Evolutionary conservation across 768 basidiomycete species (phyloP), one percentile per base, ranked within the genome.

Genomic region (Suillus lakei): DNA sequence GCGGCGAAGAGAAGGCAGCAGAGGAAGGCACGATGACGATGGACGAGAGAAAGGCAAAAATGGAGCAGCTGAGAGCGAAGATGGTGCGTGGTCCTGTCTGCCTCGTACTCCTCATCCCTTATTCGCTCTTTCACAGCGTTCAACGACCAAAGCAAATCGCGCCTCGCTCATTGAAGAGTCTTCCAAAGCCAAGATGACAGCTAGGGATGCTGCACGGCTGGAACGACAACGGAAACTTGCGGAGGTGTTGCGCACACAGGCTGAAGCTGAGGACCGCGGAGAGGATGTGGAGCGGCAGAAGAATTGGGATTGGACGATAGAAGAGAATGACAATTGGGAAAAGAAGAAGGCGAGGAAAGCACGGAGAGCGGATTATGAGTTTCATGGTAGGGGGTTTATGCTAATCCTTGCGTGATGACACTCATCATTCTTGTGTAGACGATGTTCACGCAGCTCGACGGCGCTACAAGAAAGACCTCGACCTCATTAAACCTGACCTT

Each of bases 271-370:
- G 76, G 96, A 95, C 61, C 83, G 86, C 0, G 97, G 96, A n/a
- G 94, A 95, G 75, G 96, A 98, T 74, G 82, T 94, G 7, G 94
- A 97, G 75, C 80, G 96, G 67, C 86, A 87, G 73, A 95, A 93
- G 85, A 95, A 95, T 72, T 98, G 95, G 95, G 93, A 95, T 71
- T 96, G 92, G 82, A 92, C 92, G 32, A 88, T 98, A 64, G 95
- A 98, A 79, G 95, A 98, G 78, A 97, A 96, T 73, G 95, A 99
- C 67, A 84, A 88, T 64, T 99, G 98, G 98, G 96, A 98, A 81
- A 92, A 92, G 83, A 95, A 96, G 76, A 76, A 86, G 69, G 90
- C 88, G 30, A 80, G 90, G 71, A 98, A 96, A 79, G 87, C 86
- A 68, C 84, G 95, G 76, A 84, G 93, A 76, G 93, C 90, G 10